Evolutionary conservation across 306 rosid genomes (phyloP), one percentile per base, ranked within the genome.

Genomic region (Cucurbita argyrosperma): DNA sequence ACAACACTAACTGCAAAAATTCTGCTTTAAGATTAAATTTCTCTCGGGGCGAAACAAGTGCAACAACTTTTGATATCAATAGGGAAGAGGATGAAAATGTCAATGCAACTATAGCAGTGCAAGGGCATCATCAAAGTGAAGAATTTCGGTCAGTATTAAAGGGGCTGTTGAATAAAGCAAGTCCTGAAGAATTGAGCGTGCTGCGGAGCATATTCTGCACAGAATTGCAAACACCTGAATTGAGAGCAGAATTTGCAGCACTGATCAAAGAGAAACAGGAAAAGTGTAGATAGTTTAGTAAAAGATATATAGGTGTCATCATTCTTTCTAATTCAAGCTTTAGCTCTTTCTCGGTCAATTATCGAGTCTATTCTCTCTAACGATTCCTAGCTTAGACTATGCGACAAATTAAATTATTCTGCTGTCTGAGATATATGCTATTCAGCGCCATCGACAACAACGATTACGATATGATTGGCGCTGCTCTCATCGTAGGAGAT

Each of bases 101-200:
- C 60, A 67, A 70, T 74, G 59, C 76, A 52, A 66, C 37, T 26
- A 59, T 4, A 39, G 65, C 69, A 21, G 10, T 71, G 47, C 81
- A 76, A 77, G 77, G 81, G 15, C 46, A 21, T 21, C 63, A 56
- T 76, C 80, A 79, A 52, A 74, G 61, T 13, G 72, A 82, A 72
- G 92, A 84, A 72, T 75, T 59, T 76, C 79, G 75, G 76, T 55
- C 54, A 42, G 82, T 80, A 5, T 75, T 87, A 18, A 74, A 74
- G 65, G 83, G 89, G 76, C 83, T 89, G 15, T 61, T 92, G 15
- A 82, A 83, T 72, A 87, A 76, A 77, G 90, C 91, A 8, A 87
- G 79, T 76, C 76, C 83, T 1, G 83, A 80, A 26, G 97, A 92
- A 88, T 80, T 90, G 12, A 78, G 73, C 74, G 77, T 84, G 74